A percentile compares a stretch with the other conserved stretches of the same genome.
phyloP scores from a whole-genome alignment of 2,329 filamentous ascomycete species.

The Davidsoniella eucalypti region DNA sequence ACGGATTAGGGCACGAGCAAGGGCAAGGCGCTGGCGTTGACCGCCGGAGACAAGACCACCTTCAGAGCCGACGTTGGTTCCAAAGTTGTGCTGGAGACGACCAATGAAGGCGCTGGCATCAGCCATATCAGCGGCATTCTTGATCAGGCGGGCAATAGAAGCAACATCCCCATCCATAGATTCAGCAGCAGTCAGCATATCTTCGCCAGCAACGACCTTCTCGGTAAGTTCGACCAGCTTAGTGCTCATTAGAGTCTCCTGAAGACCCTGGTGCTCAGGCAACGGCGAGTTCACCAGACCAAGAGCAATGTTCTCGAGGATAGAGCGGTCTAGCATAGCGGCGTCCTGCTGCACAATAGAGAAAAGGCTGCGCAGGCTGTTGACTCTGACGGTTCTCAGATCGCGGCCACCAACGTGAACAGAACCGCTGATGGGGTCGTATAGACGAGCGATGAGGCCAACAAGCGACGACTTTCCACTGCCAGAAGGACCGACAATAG shows the following conservation, averaged over 20 bases:
- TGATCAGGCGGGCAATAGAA: constrained; percentile 34
- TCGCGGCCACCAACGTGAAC: constrained; percentile 32
- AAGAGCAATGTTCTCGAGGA: constrained; percentile 35
- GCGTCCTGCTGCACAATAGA: constrained; percentile 31
- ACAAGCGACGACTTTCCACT: constrained; percentile 42
- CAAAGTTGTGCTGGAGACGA: constrained; percentile 35
- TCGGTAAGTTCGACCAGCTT: constrained; percentile 33
- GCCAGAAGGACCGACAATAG: constrained; percentile 41
- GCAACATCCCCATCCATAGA: constrained; percentile 26
- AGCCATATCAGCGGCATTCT: constrained; percentile 37
- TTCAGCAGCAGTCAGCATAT: constrained; percentile 28
- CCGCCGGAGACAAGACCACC: constrained; percentile 42
- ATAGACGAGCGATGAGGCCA: constrained; percentile 38
- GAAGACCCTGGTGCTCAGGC: constrained; percentile 25
- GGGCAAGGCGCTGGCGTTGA: constrained; percentile 42
- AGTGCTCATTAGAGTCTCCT: constrained; percentile 30
- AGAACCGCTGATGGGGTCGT: constrained; percentile 34
- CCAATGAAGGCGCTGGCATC: constrained; percentile 42
- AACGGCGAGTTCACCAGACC: constrained; percentile 29
- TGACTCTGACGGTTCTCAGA: constrained; percentile 31
- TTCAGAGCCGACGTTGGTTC: constrained; percentile 34
- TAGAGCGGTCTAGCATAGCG: constrained; percentile 28
- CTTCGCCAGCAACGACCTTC: constrained; percentile 33
- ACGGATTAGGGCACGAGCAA: constrained; percentile 40
- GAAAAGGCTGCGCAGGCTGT: constrained; percentile 24